A percentile compares a stretch with the other conserved stretches of the same genome.
Evolutionary conservation across 2,329 filamentous ascomycete genomes (phyloP).

Genomic region (Botryotinia convoluta): DNA sequence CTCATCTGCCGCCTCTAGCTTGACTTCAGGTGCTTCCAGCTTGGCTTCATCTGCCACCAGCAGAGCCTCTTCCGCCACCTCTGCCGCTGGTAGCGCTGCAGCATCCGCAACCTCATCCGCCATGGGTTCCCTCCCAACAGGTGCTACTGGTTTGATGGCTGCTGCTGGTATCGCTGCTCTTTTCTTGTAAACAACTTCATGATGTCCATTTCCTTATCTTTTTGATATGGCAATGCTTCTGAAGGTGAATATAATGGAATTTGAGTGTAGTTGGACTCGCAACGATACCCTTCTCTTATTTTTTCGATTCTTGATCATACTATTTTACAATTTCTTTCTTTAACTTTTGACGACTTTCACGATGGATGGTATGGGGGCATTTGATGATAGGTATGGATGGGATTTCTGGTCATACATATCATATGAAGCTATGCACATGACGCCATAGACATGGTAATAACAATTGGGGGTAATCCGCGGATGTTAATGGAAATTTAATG

Average conservation of each 20-base stretch:
- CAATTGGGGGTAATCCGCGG: background rate
- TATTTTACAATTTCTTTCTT: constrained; percentile 16
- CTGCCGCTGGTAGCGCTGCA: constrained; percentile 21
- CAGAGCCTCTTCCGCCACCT: constrained; percentile 18
- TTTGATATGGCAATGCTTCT: constrained; percentile 20
- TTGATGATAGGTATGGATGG: constrained; percentile 16
- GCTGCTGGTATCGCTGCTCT: constrained; percentile 36
- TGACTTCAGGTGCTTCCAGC: constrained; percentile 21
- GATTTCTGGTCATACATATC: constrained; percentile 12
- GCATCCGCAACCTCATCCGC: constrained; percentile 5
- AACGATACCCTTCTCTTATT: constrained; percentile 30
- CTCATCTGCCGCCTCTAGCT: constrained; percentile 26
- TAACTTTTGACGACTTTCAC: constrained; percentile 18
- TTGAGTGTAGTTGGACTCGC: constrained; percentile 16
- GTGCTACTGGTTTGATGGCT: constrained; percentile 32
- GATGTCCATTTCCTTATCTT: constrained; percentile 2
- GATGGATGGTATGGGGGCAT: constrained; percentile 11
- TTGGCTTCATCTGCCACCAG: constrained; percentile 15
- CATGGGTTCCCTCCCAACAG: constrained; percentile 21
- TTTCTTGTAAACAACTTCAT: constrained; percentile 33
- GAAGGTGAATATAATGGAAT: constrained; percentile 20
- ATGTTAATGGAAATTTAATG: constrained; percentile 13
- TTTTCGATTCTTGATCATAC: constrained; percentile 27
- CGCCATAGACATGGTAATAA: constrained; percentile 15
- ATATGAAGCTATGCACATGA: constrained; percentile 1